Percentiles rank a stretch among this genome's conserved stretches.
Evolutionary conservation across 1,284 basidiomycete genomes (phyloP).

Genomic region (Anthracocystis walkeri): DNA sequence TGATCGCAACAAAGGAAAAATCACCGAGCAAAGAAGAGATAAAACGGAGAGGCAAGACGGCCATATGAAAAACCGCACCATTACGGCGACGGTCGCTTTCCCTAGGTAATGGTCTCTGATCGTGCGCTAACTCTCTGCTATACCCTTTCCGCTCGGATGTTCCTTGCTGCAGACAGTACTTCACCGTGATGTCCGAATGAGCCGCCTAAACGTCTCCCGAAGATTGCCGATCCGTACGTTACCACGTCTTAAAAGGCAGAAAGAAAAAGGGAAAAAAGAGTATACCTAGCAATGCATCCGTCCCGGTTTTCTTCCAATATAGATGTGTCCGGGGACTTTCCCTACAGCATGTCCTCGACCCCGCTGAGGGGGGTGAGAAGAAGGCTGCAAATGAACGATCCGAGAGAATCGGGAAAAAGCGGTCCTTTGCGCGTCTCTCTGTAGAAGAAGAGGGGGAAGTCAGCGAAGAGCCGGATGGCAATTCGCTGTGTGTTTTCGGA

Average conservation of each 20-base stretch:
- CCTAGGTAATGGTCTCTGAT: constrained; percentile 47
- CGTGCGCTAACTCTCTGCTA: not conserved
- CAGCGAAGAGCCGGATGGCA: not conserved
- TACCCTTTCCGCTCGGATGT: too few species aligned
- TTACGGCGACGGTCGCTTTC: constrained; percentile 55
- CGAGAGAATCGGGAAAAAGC: constrained; percentile 27
- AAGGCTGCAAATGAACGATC: constrained; percentile 48
- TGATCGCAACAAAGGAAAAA: not conserved
- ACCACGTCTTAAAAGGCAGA: constrained; percentile 20
- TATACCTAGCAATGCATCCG: constrained; percentile 35
- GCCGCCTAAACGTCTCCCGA: constrained; percentile 6
- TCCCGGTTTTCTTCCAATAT: constrained; percentile 1
- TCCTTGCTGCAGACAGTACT: constrained; percentile 5
- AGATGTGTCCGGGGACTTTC: constrained; percentile 61
- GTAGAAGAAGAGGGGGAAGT: not conserved
- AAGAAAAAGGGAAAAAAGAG: not conserved
- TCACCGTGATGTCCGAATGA: not conserved
- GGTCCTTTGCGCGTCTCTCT: constrained; percentile 60
- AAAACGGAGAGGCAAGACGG: constrained; percentile 25
- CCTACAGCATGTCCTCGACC: constrained; percentile 53
- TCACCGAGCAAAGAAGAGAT: not conserved
- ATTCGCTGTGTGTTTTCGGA: too few species aligned
- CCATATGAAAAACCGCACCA: constrained; percentile 36
- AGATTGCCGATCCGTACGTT: constrained; percentile 32
- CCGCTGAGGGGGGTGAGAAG: not conserved